Base-by-base conservation (phyloP, 305 asterid species). In the Ilex paraguariensis region DNA sequence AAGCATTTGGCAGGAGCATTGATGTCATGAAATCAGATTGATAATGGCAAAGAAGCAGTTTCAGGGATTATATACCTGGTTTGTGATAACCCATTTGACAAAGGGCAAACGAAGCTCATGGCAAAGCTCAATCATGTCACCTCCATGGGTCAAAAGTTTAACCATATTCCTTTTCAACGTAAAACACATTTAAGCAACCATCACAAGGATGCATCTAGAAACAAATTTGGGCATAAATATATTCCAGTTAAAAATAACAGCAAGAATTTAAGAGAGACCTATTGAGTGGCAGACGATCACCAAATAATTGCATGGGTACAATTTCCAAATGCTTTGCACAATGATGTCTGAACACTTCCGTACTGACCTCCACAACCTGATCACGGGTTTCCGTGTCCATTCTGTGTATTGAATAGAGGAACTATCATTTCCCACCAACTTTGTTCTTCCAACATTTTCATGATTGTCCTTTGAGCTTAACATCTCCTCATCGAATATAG, bases 271-370 rank as follows among this genome's bases (percentile, higher is more conserved):
- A 60, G 70, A 49, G 30, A 61, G 48, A 92, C 98, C 96, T 90
- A 77, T 79, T 79, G 31, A 73, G 69, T 66, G 68, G 85, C 21
- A 57, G 85, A 71, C 64, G 71, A 73, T 86, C 94, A 63, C 87
- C 91, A 75, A 83, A 59, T 67, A 87, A 73, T 65, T 82, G 90
- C 91, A 90, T 81, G 9, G 97, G 90, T 60, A 83, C 64, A 73
- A 82, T 79, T 81, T 90, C 95, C 81, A 93, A 77, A 86, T 79
- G 96, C 76, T 83, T 90, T 69, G 96, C 99, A 70, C 97, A 85
- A 73, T 93, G 99, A 71, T 70, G 79, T 71, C 83, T 82, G 77
- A 70, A 87, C 57, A 86, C 80, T 77, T 78, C 94, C 62, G 70
- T 68, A 56, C 94, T 82, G 66, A 81, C 73, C 72, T 90, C 88